Evolutionary conservation across 306 rosid species (phyloP), one percentile per base, ranked within the genome.

Genomic region (Benincasa hispida): DNA sequence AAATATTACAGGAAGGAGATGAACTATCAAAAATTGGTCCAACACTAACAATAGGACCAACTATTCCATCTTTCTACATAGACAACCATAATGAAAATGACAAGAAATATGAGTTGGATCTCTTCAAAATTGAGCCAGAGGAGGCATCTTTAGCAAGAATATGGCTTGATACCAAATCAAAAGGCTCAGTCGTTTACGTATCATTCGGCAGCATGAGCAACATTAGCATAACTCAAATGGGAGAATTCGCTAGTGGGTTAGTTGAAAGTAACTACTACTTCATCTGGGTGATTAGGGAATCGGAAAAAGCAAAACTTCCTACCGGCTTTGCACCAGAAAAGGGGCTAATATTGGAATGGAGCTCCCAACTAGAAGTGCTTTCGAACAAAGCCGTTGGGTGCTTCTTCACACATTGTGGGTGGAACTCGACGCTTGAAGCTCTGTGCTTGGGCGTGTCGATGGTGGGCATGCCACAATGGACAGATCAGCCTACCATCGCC

Each of bases 141-240:
- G 61, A 79, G 13, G 73, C 82, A 9, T 45, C 65, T 41, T 65
- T 61, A 66, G 76, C 11, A 19, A 41, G 4, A 5, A 48, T n/a
- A 10, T 89, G 96, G 92, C 82, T 89, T 60, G 42, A 70, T n/a
- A 19, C 42, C 28, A 90, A 88, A 84, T 81, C 88, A 10, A 37
- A 42, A 48, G 79, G 22, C 4, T 86, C 92, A 1, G 88, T 85
- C 1, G 74, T 87, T 25, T 90, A 86, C 53, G 80, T 85, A 47
- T 83, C 96, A 14, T 90, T 86, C 62, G 92, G 96, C 0, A 90
- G 91, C 85, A 79, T 85, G 82, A 88, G 82, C 1, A 53, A 12
- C 17, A 63, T 90, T 0, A 82, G 82, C 74, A 76, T 9, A 56
- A 67, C 75, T 42, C 91, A 90, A 68, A 85, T 88, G 89, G 69